phyloP scores from a whole-genome alignment of 1,284 basidiomycete species.

The Cryptococcus sp. region DNA sequence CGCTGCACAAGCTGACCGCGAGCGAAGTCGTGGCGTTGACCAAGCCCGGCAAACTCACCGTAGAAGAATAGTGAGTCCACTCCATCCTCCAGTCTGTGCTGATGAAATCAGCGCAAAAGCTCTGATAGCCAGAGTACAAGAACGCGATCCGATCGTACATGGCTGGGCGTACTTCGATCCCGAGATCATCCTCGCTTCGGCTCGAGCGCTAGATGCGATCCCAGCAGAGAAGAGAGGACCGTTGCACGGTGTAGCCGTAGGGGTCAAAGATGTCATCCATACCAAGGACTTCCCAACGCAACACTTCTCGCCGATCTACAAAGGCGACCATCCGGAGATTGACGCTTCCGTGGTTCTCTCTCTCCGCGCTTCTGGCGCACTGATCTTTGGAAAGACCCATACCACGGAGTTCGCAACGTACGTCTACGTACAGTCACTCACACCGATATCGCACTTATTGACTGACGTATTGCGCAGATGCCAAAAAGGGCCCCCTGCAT shows the following conservation, averaged over 20 bases:
- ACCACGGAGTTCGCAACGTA: conserved; percentile 44
- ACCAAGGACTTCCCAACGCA: conserved; percentile 43
- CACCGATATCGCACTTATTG: not conserved
- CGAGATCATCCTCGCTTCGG: conserved; percentile 25
- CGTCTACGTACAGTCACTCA: conserved; percentile 2
- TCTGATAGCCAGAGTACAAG: conserved; percentile 21
- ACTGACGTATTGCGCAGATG: conserved; percentile 13
- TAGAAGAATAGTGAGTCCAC: conserved; percentile 31
- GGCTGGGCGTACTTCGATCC: conserved; percentile 39
- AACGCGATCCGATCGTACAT: conserved; percentile 22
- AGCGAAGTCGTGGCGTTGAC: conserved; percentile 23
- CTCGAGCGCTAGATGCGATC: conserved; percentile 32
- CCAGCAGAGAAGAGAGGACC: conserved; percentile 31
- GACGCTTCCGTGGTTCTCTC: conserved; percentile 33
- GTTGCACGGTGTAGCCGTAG: conserved; percentile 38
- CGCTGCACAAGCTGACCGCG: conserved; percentile 26
- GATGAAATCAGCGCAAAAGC: conserved; percentile 20
- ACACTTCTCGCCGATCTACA: conserved; percentile 32
- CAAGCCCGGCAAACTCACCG: conserved; percentile 23
- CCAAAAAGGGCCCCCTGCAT: conserved; percentile 30
- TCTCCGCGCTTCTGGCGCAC: conserved; percentile 31
- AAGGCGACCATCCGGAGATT: conserved; percentile 23
- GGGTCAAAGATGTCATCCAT: conserved; percentile 38
- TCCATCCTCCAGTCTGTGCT: not conserved
- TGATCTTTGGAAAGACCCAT: conserved; percentile 46